Base-by-base conservation (phyloP, 2,329 filamentous ascomycete species). In the Neopestalotiopsis sp. region DNA sequence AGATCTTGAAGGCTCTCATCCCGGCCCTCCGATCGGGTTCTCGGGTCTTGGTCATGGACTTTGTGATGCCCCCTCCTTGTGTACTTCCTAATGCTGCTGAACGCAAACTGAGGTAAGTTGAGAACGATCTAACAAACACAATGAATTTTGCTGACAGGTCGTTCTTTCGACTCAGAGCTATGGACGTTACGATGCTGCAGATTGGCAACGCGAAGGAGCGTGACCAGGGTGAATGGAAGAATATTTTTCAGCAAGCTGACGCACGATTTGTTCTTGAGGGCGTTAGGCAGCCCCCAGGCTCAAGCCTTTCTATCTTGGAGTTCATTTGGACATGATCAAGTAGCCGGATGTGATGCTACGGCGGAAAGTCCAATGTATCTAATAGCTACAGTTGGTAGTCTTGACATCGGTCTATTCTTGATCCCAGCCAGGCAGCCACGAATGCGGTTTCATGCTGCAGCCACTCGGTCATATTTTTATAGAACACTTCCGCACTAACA, bases 1-100 rank as follows among this genome's bases (percentile, higher is more conserved):
- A 71, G 34, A 81, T 81, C 17, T 70, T 76, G 7, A 75, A 74
- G 66, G 75, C 76, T 61, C 30, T 61, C 1, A 1, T 34, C 1
- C 28, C 57, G 28, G 24, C 57, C 3, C 28, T 61, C 1, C 1
- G 34, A 24, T 12, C 57, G 12, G 57, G 57, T 17, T 17, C 57
- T 4, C 13, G 32, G 2, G 57, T 61, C 57, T 4, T 61, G 1
- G 32, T 61, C 20, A 30, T 61, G 24, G 57, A 61, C 24, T 30
- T 30, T 30, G 7, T 61, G 13, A 61, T 61, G 57, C 57, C 57
- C 1, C 32, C 57, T 5, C 28, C 57, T 12, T 30, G 57, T 28
- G 32, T 34, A 24, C 14, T 53, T 24, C 45, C 45, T 1, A 53
- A 53, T 12, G 45, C n/a, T 20, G 45, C 6, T 53, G 45, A 53